Evolutionary conservation across 1,284 basidiomycete species (phyloP).

Genomic region (Naganishia sp.): DNA sequence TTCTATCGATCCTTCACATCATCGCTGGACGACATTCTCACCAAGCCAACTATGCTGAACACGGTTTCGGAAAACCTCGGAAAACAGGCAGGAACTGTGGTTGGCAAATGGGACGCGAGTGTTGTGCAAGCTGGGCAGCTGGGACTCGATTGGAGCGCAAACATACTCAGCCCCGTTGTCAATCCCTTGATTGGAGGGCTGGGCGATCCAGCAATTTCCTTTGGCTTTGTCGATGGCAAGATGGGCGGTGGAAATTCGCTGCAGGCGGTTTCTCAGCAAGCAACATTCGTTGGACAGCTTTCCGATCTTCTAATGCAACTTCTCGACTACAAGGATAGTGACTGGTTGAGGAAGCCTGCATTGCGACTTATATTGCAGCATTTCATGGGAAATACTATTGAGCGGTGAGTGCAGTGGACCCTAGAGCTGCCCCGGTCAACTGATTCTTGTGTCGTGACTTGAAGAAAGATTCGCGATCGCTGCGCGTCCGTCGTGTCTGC

Average conservation of each 20-base stretch:
- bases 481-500: conserved; percentile 67
- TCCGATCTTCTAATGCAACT: conserved; percentile 89
- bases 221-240: not conserved
- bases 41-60: conserved; percentile 90
- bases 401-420: conserved; percentile 63
- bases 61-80: conserved; percentile 64
- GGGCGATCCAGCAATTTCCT: conserved; percentile 54
- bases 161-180: conserved; percentile 36
- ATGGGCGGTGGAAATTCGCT: not conserved
- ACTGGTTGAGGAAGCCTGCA: conserved; percentile 94
- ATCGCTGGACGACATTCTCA: conserved; percentile 90
- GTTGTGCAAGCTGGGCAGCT: conserved; percentile 81
- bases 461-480: conserved; percentile 81
- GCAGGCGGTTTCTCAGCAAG: not conserved
- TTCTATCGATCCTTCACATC: conserved; percentile 85
- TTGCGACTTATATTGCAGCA: conserved; percentile 96
- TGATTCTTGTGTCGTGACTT: not conserved
- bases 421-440: not conserved
- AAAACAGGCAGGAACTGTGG: conserved; percentile 82
- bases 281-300: conserved; percentile 80
- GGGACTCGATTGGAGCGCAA: conserved; percentile 57
- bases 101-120: conserved; percentile 73
- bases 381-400: conserved; percentile 90
- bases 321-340: conserved; percentile 91
- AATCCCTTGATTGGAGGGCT: conserved; percentile 65